Base-by-base conservation (phyloP, 1,284 basidiomycete species). In the Moniliophthora roreri region DNA sequence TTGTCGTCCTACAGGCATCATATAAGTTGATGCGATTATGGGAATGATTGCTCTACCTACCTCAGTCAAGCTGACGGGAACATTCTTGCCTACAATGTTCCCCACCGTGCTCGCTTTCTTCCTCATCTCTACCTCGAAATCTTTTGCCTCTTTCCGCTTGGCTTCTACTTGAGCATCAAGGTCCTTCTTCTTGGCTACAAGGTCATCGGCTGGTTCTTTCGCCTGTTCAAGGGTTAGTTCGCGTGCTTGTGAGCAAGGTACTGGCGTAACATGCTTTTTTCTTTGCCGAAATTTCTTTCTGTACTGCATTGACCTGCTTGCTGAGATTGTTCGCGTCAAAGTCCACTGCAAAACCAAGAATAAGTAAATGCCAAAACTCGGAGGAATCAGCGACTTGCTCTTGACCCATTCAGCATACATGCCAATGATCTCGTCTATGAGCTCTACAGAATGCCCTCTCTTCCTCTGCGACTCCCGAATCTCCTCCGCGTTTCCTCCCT, bases 351-450 rank as follows among this genome's bases (percentile, higher is more conserved):
- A 32, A 37, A 28, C 1, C n/a, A 23, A 8, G 23, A 32, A 39
- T 23, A n/a, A 26, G 24, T 48, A n/a, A 37, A 18, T n/a, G 38
- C 10, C 23, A 18, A 26, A 26, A 39, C 23, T 4, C n/a, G 21
- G 15, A 10, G 13, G 21, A 26, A 40, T 4, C 21, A 23, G 36
- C 39, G 3, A 82, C 90, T 66, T 66, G 95, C 94, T 85, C 70
- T 89, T 91, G 38, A 91, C 89, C 95, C 95, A 97, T 63, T 93
- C 86, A 48, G 86, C 78, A 72, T 98, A 98, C 82, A 97, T 87
- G 63, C 84, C 82, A 59, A 98, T 87, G 56, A 98, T 85, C 70
- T 98, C 91, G 72, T 98, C 95, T 11, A 98, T 95, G 60, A 98
- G 71, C 71, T 95, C 93, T 45, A 92, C 91, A 21, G 89, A 80